Base-by-base conservation (phyloP, 1,284 basidiomycete species). In the Apiotrichum akiyoshidainum region DNA sequence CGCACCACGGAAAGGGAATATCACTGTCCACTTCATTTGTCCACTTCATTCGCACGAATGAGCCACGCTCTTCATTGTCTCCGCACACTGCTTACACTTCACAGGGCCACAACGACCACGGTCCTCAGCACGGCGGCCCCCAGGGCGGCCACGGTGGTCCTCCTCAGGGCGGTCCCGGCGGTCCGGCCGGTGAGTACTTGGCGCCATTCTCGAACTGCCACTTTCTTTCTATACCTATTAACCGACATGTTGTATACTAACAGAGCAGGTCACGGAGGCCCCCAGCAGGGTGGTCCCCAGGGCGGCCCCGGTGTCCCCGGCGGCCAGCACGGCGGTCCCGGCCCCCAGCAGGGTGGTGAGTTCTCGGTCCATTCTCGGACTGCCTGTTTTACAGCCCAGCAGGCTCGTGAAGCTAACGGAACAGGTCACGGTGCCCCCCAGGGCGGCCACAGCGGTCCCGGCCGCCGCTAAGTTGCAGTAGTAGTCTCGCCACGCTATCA, bases 21-120 rank as follows among this genome's bases (percentile, higher is more conserved):
- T n/a, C n/a, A n/a, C n/a, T n/a, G n/a, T 35, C 34, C 34, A 13
- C 34, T n/a, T 49, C 14, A 39, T 35, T n/a, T n/a, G n/a, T 12
- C 26, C 35, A 56, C 41, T 14, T 59, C 33, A 50, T 56, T 26
- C 48, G 56, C 49, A 59, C 42, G 21, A 35, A 55, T 42, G 49
- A 55, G 34, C 21, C 54, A 47, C 8, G n/a, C 8, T 46, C 35
- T 21, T 46, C 2, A 10, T 34, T 42, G 4, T 21, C n/a, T 44
- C 19, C n/a, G n/a, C 14, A 26, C 12, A 12, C 14, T 17, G 34
- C 22, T 31, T 50, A 40, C 34, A 14, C 41, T 26, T 31, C 4
- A 31, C 26, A 48, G 33, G 52, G 22, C 19, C 17, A 44, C 42
- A 12, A 44, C 42, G 5, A 44, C 42, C n/a, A 44, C 40, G 40